Base-by-base conservation (phyloP, 805 yeast genomes). In the Osmozyma mogii region DNA sequence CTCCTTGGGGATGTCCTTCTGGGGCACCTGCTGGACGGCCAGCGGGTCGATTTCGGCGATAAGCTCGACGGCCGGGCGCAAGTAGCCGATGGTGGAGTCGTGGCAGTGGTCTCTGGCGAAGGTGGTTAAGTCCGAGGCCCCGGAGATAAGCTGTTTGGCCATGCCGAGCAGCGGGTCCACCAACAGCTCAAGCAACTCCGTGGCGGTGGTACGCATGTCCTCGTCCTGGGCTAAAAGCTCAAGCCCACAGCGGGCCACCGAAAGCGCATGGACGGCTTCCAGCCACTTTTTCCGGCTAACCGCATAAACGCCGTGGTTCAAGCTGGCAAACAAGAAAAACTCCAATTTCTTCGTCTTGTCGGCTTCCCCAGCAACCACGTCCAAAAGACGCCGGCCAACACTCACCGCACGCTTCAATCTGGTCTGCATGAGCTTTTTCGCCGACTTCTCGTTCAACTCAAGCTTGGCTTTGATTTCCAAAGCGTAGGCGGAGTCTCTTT, bases 401-500 rank as follows among this genome's bases (percentile, higher is more conserved):
- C 54, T 52, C 17, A 68, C 52, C 1, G 89, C 75, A 52, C 72
- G 78, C 47, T 78, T 84, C 37, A 81, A 68, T 52, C 83, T 82
- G 16, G 87, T 70, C 8, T 65, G 48, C 43, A 81, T 56, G 34
- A 63, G 49, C 24, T 49, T 56, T 41, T 45, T 52, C 35, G 78
- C 70, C 31, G 68, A 68, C 19, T 56, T 58, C 6, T 72, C 65
- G 35, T 70, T 69, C 23, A 74, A 65, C 37, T 74, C 84, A 36
- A 74, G 52, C 27, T 68, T 52, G 8, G 69, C 56, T 36, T 72
- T 71, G 30, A 76, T 63, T 52, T 80, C 87, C 50, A 75, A 66
- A 1, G 88, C 80, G 42, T 68, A 72, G 17, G 84, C 64, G 48
- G 77, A 60, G 42, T 84, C 83, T 48, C 95, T 70, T 54, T 92